Evolutionary conservation across 139 green algal species (phyloP), one percentile per base, ranked within the genome.

Genomic region (Chloropicon primus): DNA sequence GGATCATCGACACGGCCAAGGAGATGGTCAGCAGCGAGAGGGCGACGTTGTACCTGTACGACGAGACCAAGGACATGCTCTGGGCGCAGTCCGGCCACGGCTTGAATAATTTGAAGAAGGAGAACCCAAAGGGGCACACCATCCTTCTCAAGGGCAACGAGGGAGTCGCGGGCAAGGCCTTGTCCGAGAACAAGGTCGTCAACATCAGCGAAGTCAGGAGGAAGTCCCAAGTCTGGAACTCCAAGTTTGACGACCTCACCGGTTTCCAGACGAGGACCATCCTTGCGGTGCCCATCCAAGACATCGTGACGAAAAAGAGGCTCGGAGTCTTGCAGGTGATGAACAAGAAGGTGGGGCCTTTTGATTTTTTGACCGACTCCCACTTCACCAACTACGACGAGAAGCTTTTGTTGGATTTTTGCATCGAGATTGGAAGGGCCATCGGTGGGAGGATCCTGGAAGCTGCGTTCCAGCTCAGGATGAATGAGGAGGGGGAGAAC

Each of bases 381-480:
- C 23, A 76, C 26, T 92, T 92, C 78, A 90, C 79, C 1, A 54
- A 28, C 3, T 62, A 75, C 1, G 88, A 92, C 53, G 88, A 92
- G 75, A 80, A 82, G 24, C 80, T 82, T 53, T 79, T 92, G 53
- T 74, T 82, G 29, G 83, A 91, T n/a, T 87, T 92, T 74, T 78
- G 82, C 73, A 83, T 88, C 25, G 86, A 92, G 74, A 73, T 92
- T 23, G 88, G 88, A 24, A 91, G 41, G 41, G 41, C 41, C 10
- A 62, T 62, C 17, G 41, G 41, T 62, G 41, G 41, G 17, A 62
- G 41, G 41, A 62, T 62, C 17, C 41, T 62, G 41, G 41, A 62
- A 17, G 41, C 41, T 17, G 41, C 41, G 41, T 62, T 62, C 17
- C 41, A 62, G 41, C 41, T 62, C 41, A 62, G 17, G 41, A 62